Conservation (phyloP, 140 eudicot species). For the Stevia rebaudiana region DNA sequence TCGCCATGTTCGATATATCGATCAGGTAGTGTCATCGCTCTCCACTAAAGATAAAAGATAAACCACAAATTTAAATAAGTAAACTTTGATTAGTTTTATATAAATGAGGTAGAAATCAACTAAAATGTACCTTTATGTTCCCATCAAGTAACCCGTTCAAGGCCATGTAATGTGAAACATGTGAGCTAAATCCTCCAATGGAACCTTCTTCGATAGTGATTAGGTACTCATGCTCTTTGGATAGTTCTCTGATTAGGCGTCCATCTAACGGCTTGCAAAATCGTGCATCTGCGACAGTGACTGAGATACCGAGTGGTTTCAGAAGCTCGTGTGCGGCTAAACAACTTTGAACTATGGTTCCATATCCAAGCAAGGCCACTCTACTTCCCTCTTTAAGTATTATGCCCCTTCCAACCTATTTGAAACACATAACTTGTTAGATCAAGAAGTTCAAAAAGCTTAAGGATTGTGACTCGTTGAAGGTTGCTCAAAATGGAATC, state of each 20-base stretch:
- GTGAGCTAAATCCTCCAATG: conserved; percentile 74
- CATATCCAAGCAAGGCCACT: conserved; percentile 69
- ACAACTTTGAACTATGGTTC: conserved; percentile 62
- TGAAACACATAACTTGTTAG: not conserved
- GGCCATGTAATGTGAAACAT: conserved; percentile 63
- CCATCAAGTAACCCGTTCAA: conserved; percentile 72
- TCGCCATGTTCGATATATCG: conserved; percentile 72
- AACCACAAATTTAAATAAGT: too few relatives aligned
- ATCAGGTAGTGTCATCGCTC: conserved; percentile 72
- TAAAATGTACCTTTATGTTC: conserved; percentile 49
- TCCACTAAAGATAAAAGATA: conserved; percentile 41
- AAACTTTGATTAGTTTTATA: too few relatives aligned
- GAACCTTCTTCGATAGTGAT: conserved; percentile 73
- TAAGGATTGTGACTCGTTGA: too few relatives aligned
- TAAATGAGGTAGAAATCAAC: too few relatives aligned
- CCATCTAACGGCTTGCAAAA: conserved; percentile 76
- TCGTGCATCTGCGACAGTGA: conserved; percentile 69
- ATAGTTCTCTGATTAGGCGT: conserved; percentile 37
- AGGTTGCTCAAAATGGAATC: too few relatives aligned
- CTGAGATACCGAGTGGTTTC: conserved; percentile 22
- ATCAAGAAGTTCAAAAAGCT: not conserved
- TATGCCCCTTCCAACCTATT: conserved; percentile 66
- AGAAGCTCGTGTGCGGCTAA: conserved; percentile 47
- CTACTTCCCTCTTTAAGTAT: conserved; percentile 53
- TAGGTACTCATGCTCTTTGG: conserved; percentile 54